A percentile compares a stretch with the other conserved stretches of the same genome.
Conservation (phyloP, 352 stramenopile genomes). For the Phytopythium cucurbitacearum region DNA sequence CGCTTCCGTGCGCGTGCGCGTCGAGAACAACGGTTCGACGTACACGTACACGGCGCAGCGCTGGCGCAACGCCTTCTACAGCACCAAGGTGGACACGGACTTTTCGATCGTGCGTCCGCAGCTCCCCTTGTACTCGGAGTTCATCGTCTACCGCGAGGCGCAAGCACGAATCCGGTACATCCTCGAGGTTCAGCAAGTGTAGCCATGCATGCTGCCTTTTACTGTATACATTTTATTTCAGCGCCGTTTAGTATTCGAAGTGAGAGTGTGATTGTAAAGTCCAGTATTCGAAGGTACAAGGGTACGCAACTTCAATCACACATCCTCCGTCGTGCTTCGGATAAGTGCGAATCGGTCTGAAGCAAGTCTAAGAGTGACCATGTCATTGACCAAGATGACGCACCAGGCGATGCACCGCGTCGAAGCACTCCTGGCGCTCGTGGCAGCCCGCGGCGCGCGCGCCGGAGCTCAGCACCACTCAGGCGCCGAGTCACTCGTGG, state of each 20-base stretch:
- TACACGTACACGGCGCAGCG: conserved; percentile 40
- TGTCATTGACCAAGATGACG: no score
- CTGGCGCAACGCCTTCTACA: conserved; percentile 39
- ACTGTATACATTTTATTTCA: no score
- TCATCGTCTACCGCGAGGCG: conserved; percentile 60
- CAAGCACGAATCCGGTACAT: conserved; percentile 58
- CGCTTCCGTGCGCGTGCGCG: conserved; percentile 12
- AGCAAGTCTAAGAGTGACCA: no score
- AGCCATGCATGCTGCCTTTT: not conserved
- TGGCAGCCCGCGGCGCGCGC: conserved; percentile 25
- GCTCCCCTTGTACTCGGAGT: conserved; percentile 38
- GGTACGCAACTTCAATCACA: no score
- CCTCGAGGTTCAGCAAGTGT: conserved; percentile 24
- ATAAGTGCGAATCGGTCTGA: no score
- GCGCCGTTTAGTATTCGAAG: no score
- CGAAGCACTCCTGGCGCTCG: conserved; percentile 29
- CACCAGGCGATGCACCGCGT: conserved; percentile 9
- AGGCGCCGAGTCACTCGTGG: conserved; percentile 12
- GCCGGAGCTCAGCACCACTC: not conserved
- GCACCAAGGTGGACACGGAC: conserved; percentile 8
- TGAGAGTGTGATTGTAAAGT: no score
- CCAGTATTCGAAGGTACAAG: no score
- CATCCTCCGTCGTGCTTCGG: no score
- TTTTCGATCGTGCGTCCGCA: conserved; percentile 14
- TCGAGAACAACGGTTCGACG: conserved; percentile 21